A percentile compares a stretch with the other conserved stretches of the same genome.
Evolutionary conservation across 768 basidiomycete species (phyloP).

Genomic region (Lactifluus rugatus): DNA sequence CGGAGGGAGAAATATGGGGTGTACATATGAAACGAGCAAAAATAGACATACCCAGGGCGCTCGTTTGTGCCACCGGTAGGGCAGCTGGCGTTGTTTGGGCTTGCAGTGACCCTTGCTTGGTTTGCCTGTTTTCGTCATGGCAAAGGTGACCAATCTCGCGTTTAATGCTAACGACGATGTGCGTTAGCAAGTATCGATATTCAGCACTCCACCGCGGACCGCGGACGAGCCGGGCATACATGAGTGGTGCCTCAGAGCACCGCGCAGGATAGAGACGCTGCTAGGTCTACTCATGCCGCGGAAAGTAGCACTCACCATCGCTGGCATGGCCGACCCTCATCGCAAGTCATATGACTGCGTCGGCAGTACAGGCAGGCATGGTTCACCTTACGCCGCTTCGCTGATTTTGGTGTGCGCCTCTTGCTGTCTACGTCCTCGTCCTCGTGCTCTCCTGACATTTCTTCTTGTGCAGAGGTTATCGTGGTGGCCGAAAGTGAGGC

Average conservation of each 20-base stretch:
- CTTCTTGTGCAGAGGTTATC: background rate
- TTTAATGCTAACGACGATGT: constrained; percentile 57
- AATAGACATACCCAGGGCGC: constrained; percentile 2
- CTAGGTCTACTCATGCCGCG: background rate
- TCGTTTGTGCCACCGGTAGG: background rate
- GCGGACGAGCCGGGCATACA: constrained; percentile 9
- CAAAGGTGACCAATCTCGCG: constrained; percentile 94
- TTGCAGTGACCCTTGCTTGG: constrained; percentile 29
- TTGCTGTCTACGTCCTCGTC: constrained; percentile 28
- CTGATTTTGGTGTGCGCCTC: constrained; percentile 33
- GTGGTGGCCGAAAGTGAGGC: background rate
- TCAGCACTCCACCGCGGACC: background rate
- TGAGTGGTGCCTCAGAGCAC: background rate
- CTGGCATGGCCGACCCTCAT: constrained; percentile 83
- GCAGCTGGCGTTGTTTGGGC: constrained; percentile 27
- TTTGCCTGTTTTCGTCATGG: constrained; percentile 68
- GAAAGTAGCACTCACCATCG: constrained; percentile 63
- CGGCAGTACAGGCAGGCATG: constrained; percentile 92
- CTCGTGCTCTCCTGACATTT: background rate
- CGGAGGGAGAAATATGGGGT: background rate
- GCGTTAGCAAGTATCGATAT: constrained; percentile 6
- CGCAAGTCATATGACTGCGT: constrained; percentile 88
- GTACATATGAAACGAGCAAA: background rate
- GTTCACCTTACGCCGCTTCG: constrained; percentile 78
- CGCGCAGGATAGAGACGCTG: constrained; percentile 5